Evolutionary conservation across 1,284 basidiomycete species (phyloP), one percentile per base, ranked within the genome.

Genomic region (Melanopsichium pennsylvanicum): DNA sequence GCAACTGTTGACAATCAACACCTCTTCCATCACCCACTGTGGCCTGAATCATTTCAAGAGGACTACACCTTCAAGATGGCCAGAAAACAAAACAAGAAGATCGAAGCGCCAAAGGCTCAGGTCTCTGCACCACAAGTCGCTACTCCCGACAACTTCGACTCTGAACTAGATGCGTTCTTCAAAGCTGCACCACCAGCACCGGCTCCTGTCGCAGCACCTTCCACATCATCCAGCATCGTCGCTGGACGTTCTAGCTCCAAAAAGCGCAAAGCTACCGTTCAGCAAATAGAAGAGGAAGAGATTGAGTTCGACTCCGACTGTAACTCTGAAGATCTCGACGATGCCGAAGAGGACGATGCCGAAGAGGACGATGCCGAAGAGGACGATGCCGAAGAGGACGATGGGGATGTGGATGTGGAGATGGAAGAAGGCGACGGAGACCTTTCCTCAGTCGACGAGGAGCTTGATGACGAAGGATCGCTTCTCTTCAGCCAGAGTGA

Each of bases 91-190:
- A 50, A 26, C 23, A 63, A 57, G 32, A 56, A 56, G 38, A 16
- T 13, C 5, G 21, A 18, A 1, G 19, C 37, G 0, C 8, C 43
- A 4, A 15, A 25, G 2, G 11, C 47, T n/a, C 5, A 33, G n/a
- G 16, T 40, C 12, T 23, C 46, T 9, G 25, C 49, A 19, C 23
- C 22, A 38, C 25, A 34, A 2, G 29, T 33, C 9, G 32, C 51
- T 5, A 19, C 42, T 3, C 39, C 48, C n/a, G 33, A 37, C 31
- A 42, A 39, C 45, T 76, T 78, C 38, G 76, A 79, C 41, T 22
- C 60, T 1, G 76, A 77, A 46, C 67, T 79, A 27, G 76, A 77
- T 32, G 76, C 76, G 16, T 63, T 79, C 50, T 79, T 79, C 67
- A 62, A 61, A 25, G 55, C 43, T 15, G 55, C 48, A 26, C 52